Evolutionary conservation across 306 rosid species (phyloP), one percentile per base, ranked within the genome.

Genomic region (Lupinus albus): DNA sequence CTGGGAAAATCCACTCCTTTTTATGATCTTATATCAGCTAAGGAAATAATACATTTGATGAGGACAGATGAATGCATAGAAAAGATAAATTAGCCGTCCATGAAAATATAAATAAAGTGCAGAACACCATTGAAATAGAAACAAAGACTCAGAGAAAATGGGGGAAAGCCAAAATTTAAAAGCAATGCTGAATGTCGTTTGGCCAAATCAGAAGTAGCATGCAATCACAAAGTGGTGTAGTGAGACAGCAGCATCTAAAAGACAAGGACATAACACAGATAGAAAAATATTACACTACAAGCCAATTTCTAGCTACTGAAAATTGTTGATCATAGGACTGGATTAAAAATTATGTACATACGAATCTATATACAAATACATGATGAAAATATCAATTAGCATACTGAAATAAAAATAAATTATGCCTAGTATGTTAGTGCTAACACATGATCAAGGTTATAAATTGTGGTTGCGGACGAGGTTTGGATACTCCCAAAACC

Each of bases 311-410:
- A 0, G 6, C 57, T 15, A 17, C 13, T 51, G 32, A 51, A 51
- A 51, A 0, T 51, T 42, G 18, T 51, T 51, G 0, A 3, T 39
- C 14, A 11, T 6, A 11, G 11, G 11, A 39, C 16, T 39, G 11
- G 48, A 61, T 11, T n/a, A n/a, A n/a, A n/a, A n/a, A n/a, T n/a
- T 39, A 61, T 36, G 36, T 15, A 33, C 64, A 58, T 44, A 12
- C 1, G 49, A 11, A 44, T 12, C 49, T 44, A 44, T 44, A 44
- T 44, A 11, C 49, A n/a, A 46, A 46, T 3, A 46, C 6, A 46
- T 46, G 30, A 46, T n/a, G 7, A 46, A 46, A 46, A n/a, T 13
- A 46, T 46, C 51, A 46, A 5, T n/a, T 46, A 13, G 17, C 17
- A 46, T 46, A 46, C 6, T 25, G 6, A 46, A n/a, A 13, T 1